Conservation (phyloP, 2,329 filamentous ascomycete species). For the Fusarium tanahbumbuense region DNA sequence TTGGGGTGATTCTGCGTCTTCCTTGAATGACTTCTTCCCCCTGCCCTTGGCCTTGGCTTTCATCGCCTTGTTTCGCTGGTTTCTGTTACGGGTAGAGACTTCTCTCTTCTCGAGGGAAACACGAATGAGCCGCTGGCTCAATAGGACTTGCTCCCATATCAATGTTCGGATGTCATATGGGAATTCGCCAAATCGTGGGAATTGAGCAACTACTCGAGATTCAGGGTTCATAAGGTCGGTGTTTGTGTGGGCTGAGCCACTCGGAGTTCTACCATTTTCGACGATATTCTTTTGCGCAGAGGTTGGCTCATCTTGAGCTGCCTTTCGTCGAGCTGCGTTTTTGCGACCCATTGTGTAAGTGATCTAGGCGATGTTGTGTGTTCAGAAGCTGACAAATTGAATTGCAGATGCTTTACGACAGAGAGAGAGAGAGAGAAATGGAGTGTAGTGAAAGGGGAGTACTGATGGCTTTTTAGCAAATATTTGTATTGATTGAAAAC, state of each 20-base stretch:
- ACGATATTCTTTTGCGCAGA: no score
- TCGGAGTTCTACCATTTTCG: no score
- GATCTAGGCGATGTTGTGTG: neutral
- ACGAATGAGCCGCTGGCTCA: neutral
- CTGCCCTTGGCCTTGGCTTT: neutral
- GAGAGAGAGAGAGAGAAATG: neutral
- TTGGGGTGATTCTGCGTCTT: fast-evolving
- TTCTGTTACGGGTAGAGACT: neutral
- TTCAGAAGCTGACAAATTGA: fast-evolving
- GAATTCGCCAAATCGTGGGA: neutral
- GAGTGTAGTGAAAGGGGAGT: fast-evolving
- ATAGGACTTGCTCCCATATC: neutral
- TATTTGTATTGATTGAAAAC: neutral
- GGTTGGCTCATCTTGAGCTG: neutral
- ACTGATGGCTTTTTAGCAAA: neutral
- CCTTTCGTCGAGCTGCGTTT: neutral
- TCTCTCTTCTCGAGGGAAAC: neutral
- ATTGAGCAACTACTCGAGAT: fast-evolving
- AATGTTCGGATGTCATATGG: neutral
- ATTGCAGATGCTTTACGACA: neutral
- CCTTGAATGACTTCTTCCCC: neutral
- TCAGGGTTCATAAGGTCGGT: fast-evolving
- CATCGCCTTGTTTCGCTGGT: neutral
- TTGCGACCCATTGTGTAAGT: neutral
- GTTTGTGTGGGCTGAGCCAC: no score